These are phyloP conservation scores for Plasmodium blacklocki DNA, from an alignment of 169 alveolate species.

Conservation along the genomic window DNA sequence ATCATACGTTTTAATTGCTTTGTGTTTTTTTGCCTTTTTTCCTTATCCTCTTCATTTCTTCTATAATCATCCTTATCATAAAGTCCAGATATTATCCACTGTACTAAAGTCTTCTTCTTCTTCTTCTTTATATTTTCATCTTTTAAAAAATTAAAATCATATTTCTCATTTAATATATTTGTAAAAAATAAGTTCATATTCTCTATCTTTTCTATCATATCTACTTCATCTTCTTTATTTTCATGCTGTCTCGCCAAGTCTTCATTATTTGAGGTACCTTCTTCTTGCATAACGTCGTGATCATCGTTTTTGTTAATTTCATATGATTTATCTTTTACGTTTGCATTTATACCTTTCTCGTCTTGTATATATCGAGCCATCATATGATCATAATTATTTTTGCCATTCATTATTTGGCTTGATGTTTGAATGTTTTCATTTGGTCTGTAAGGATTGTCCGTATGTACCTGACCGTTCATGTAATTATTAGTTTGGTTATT, in stretches of 20 bases:
- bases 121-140: background rate
- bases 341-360: background rate
- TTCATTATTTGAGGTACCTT: background rate
- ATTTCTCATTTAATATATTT: constrained; percentile 23
- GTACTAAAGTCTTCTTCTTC: background rate
- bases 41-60: background rate
- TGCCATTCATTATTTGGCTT: too few relatives aligned
- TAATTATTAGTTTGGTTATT: background rate
- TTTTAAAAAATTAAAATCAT: constrained; percentile 43
- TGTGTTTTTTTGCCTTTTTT: constrained; percentile 23
- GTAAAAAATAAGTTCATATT: constrained; percentile 50
- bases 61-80: too few relatives aligned
- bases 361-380: background rate
- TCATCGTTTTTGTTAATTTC: background rate
- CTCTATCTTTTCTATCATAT: constrained; percentile 12
- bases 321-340: background rate
- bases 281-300: background rate
- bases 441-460: too few relatives aligned
- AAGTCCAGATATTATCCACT: too few relatives aligned
- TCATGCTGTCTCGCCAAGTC: background rate
- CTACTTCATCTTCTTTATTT: background rate
- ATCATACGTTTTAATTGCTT: constrained; percentile 26
- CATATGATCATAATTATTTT: background rate
- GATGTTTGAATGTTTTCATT: too few relatives aligned
- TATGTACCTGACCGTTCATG: too few relatives aligned